phyloP scores from a whole-genome alignment of 352 stramenopile species.

The Globisporangium lucens region DNA sequence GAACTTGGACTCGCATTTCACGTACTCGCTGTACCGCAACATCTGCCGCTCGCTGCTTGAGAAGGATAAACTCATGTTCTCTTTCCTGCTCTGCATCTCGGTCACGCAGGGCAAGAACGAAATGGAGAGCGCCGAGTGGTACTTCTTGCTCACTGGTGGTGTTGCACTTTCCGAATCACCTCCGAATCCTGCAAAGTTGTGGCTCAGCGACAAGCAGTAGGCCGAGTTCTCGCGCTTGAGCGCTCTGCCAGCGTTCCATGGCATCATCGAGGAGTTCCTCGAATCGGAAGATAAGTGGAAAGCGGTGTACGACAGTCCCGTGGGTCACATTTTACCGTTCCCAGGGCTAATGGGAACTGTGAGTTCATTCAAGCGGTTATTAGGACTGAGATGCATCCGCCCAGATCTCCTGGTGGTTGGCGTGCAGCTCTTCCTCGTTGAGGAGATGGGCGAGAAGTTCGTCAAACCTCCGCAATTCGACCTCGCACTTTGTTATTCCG shows the following conservation, averaged over 20 bases:
- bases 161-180: constrained; percentile 87
- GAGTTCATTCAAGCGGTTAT: constrained; percentile 68
- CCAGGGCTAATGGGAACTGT: constrained; percentile 59
- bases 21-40: constrained; percentile 91
- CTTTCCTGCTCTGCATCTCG: constrained; percentile 86
- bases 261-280: constrained; percentile 82
- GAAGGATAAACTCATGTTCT: constrained; percentile 94
- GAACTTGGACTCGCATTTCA: constrained; percentile 89
- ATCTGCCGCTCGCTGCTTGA: constrained; percentile 91
- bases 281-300: constrained; percentile 82
- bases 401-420: constrained; percentile 86
- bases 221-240: constrained; percentile 90
- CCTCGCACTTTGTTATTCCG: constrained; percentile 82
- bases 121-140: constrained; percentile 87
- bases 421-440: constrained; percentile 89
- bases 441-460: constrained; percentile 89
- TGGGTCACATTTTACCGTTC: constrained; percentile 79
- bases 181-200: constrained; percentile 87
- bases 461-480: constrained; percentile 91
- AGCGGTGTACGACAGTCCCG: constrained; percentile 82
- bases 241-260: constrained; percentile 69
- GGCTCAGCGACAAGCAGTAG: constrained; percentile 93
- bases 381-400: constrained; percentile 80
- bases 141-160: constrained; percentile 93
- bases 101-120: constrained; percentile 82